Evolutionary conservation across 176 grass and related monocot genomes (phyloP).

Genomic region (Oryza glaberrima): DNA sequence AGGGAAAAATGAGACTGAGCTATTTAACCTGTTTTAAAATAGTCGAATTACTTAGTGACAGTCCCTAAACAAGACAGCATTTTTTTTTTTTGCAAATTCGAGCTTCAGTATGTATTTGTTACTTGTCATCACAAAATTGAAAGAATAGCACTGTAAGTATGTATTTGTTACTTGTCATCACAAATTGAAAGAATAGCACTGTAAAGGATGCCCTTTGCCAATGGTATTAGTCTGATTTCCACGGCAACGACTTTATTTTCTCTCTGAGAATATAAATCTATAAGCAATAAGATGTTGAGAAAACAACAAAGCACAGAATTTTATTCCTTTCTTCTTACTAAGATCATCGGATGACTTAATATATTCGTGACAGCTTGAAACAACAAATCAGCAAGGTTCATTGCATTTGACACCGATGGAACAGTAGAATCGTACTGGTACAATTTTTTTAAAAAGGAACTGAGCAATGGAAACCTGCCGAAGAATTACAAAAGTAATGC

Average conservation of each 20-base stretch:
- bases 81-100: too few relatives aligned
- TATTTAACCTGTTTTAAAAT: neutral
- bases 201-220: too few relatives aligned
- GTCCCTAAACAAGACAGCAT: neutral
- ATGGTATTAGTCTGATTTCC: too few relatives aligned
- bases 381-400: conserved; percentile 13
- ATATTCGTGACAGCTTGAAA: conserved; percentile 12
- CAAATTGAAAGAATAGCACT: too few relatives aligned
- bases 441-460: neutral
- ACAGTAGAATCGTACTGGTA: neutral
- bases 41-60: neutral
- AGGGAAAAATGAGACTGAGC: neutral
- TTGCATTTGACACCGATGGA: neutral
- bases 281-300: neutral
- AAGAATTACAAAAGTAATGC: neutral
- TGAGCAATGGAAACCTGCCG: neutral
- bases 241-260: too few relatives aligned
- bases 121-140: too few relatives aligned
- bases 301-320: neutral
- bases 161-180: too few relatives aligned
- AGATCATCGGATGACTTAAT: neutral
- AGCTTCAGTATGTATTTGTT: too few relatives aligned
- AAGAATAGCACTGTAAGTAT: too few relatives aligned
- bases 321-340: neutral
- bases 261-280: too few relatives aligned